These are phyloP conservation scores for Jacaranda mimosifolia DNA, from an alignment of 257 asterid species.

Conservation along the genomic window DNA sequence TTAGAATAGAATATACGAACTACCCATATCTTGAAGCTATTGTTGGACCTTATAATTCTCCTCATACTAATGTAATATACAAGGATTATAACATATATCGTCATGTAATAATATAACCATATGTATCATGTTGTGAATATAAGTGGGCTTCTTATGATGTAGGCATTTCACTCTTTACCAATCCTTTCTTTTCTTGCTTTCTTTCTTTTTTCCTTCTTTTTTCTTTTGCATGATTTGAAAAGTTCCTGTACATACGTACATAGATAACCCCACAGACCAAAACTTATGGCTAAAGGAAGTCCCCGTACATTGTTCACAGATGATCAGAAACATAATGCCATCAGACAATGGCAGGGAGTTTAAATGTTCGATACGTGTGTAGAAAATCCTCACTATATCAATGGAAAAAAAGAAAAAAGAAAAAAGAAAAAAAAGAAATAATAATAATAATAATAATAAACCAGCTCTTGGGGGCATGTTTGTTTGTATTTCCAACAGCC, in stretches of 20 bases:
- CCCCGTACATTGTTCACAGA: not conserved
- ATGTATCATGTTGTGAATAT: too few relatives aligned
- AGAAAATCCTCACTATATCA: not conserved
- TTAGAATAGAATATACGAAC: not conserved
- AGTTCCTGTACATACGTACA: slow-evolving; percentile 2
- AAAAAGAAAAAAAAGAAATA: not conserved
- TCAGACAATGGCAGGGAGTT: not conserved
- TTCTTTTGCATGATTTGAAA: not conserved
- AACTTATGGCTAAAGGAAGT: slow-evolving; percentile 27
- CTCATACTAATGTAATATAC: too few relatives aligned
- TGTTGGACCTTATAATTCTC: too few relatives aligned
- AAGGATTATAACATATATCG: not conserved
- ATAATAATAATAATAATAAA: not conserved
- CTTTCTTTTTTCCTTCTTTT: not conserved
- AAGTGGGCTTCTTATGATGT: not conserved
- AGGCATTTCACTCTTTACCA: not conserved
- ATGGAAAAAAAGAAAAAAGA: not conserved
- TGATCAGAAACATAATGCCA: slow-evolving; percentile 1
- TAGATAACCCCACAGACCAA: slow-evolving; percentile 21
- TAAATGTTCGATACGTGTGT: not conserved
- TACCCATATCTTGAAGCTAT: too few relatives aligned
- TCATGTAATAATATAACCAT: not conserved
- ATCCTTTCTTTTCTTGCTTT: not conserved
- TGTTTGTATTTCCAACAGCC: too few relatives aligned
- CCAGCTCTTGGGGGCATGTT: not conserved